Evolutionary conservation across 2,329 filamentous ascomycete genomes (phyloP), one percentile per base, ranked within the genome.

Genomic region (Alternaria postmessia): DNA sequence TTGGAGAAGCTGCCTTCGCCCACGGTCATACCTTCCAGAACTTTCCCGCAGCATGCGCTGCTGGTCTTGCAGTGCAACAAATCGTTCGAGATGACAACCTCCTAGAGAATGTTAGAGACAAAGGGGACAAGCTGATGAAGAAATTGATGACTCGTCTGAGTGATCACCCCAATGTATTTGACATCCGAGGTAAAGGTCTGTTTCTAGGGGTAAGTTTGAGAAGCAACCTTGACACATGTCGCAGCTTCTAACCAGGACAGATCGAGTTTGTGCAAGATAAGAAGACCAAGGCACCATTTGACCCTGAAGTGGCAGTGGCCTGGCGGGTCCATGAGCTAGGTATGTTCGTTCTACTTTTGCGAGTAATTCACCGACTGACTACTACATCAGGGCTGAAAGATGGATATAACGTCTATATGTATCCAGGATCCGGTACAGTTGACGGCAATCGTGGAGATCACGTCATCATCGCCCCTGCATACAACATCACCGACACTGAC

Each of bases 401-500:
- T 14, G 75, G 77, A 5, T 82, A 85, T 68, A 82, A 81, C 55
- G 85, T 91, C 63, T 84, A 83, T 4, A 70, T 92, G 3, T 92
- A 92, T 71, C 87, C 87, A 1, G 89, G 88, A 0, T 79, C 80
- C 0, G 89, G 89, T 1, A 87, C 87, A 0, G 85, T 81, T 0
- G 88, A 91, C 44, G 81, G 85, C 1, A 71, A 74, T n/a, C 72
- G 73, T 1, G 90, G 91, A 9, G 91, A 94, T 69, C 89, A 92
- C 74, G 80, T 92, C 36, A 82, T 93, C 26, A 69, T 94, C 11
- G 86, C 89, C 1, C 91, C 91, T 5, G 84, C 91, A 1, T 92
- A 88, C 76, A 92, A 86, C 44, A 82, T 89, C 22, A 87, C 83
- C 1, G 77, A 78, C 43, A 80, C 81, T 7, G 87, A 90, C 20